These are phyloP conservation scores for Fusarium albosuccineum DNA, from an alignment of 2,329 filamentous ascomycete species.

Conservation along the genomic window DNA sequence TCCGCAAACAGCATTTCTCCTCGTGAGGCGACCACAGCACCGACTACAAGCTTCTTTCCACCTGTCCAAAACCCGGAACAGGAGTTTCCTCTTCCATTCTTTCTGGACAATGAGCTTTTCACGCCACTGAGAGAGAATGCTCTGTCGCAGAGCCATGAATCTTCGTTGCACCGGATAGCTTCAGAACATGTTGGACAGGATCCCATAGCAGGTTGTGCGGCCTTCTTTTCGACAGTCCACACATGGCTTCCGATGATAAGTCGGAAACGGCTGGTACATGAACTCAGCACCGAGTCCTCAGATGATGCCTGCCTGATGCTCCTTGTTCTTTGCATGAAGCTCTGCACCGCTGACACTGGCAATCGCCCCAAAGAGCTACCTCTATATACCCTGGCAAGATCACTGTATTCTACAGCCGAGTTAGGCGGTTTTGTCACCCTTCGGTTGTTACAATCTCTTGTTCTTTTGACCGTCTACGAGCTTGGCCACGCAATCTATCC, in stretches of 20 bases:
- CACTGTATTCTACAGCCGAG: conserved; percentile 24
- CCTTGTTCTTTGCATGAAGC: conserved; percentile 37
- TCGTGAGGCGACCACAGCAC: neutral
- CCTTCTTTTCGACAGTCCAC: conserved; percentile 30
- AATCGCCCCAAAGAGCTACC: neutral
- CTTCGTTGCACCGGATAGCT: conserved; percentile 1
- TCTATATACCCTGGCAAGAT: conserved; percentile 21
- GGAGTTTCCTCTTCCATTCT: conserved; percentile 26
- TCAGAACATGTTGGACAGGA: neutral
- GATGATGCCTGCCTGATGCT: conserved; percentile 16
- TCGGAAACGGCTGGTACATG: conserved; percentile 29
- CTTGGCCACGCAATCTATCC: conserved; percentile 33
- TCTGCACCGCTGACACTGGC: conserved; percentile 6
- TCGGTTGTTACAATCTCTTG: conserved; percentile 28
- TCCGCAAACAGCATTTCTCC: neutral
- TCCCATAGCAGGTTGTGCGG: neutral
- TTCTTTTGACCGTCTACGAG: conserved; percentile 30
- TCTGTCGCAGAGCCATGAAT: neutral
- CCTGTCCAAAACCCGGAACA: neutral
- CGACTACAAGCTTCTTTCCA: neutral
- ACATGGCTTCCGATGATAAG: conserved; percentile 35
- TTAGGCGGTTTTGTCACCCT: conserved; percentile 29
- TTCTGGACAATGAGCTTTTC: conserved; percentile 29
- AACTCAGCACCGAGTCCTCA: neutral
- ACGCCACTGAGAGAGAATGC: conserved; percentile 7